Percentiles rank a stretch among this genome's conserved stretches.
These are phyloP conservation scores for Cyathus striatus DNA, from an alignment of 768 basidiomycete species.

Conservation along the genomic window DNA sequence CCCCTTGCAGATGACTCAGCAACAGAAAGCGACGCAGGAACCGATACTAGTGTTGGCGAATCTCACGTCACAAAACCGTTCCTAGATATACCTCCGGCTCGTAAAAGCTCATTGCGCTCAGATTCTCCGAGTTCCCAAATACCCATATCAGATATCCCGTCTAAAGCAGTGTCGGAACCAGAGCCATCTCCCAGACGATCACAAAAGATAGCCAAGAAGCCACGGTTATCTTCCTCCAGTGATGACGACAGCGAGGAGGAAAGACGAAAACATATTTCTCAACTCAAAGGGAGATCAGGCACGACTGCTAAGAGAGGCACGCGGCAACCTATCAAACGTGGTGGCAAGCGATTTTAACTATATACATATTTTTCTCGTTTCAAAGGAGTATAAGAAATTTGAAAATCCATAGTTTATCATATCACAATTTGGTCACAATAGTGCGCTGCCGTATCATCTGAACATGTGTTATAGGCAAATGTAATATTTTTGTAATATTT, in stretches of 20 bases:
- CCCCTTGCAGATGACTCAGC: conserved; percentile 32
- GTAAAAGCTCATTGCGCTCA: too few relatives aligned
- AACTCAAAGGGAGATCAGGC: conserved; percentile 32
- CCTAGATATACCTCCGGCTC: too few relatives aligned
- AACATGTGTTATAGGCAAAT: too few relatives aligned
- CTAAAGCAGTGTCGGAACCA: conserved; percentile 34
- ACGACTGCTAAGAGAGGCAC: conserved; percentile 41
- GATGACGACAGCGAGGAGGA: conserved; percentile 60
- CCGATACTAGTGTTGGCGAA: too few relatives aligned
- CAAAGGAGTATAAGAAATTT: too few relatives aligned
- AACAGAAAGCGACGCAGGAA: conserved; percentile 39
- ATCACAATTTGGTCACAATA: too few relatives aligned
- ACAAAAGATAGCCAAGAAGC: conserved; percentile 46
- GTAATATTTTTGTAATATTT: too few relatives aligned
- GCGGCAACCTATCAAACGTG: conserved; percentile 72
- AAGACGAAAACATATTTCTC: conserved; percentile 34
- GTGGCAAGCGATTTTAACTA: conserved; percentile 65
- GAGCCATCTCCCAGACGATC: conserved; percentile 49
- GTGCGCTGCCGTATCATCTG: too few relatives aligned
- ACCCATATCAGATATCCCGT: too few relatives aligned
- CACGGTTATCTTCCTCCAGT: conserved; percentile 28
- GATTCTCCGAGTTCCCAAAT: too few relatives aligned
- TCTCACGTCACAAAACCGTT: too few relatives aligned
- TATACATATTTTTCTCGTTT: neutral
- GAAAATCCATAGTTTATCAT: too few relatives aligned